These are phyloP conservation scores for Eucalyptus cloeziana DNA, from an alignment of 345 rosid genomes.

Conservation along the genomic window DNA sequence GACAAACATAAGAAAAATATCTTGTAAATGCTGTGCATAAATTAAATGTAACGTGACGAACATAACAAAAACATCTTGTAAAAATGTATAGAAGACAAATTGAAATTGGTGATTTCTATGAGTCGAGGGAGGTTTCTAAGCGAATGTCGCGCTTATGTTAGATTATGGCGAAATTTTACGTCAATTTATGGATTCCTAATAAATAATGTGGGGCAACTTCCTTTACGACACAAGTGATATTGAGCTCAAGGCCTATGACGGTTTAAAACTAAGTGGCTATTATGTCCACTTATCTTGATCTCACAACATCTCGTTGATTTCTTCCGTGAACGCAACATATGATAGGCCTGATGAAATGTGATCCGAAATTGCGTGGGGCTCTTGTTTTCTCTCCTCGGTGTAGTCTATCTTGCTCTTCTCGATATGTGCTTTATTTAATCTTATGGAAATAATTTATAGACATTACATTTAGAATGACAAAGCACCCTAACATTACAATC, in stretches of 20 bases:
- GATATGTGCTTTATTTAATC: background rate
- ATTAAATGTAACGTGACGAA: too few relatives aligned
- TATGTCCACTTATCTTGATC: fast-evolving
- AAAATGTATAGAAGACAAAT: background rate
- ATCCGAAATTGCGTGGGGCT: background rate
- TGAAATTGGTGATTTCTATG: background rate
- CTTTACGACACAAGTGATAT: background rate
- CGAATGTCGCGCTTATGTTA: background rate
- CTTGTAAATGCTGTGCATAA: background rate
- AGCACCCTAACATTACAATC: too few relatives aligned
- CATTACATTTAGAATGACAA: too few relatives aligned
- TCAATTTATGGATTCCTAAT: too few relatives aligned
- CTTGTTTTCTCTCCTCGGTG: background rate
- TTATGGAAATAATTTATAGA: background rate
- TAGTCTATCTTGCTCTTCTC: background rate
- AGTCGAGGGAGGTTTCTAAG: background rate
- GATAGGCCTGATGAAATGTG: too few relatives aligned
- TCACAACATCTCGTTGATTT: too few relatives aligned
- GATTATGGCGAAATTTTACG: too few relatives aligned
- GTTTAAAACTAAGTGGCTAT: too few relatives aligned
- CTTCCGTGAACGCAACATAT: too few relatives aligned
- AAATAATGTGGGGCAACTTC: background rate
- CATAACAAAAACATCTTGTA: too few relatives aligned
- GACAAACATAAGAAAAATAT: background rate
- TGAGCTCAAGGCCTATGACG: too few relatives aligned